phyloP scores from a whole-genome alignment of 2,329 filamentous ascomycete species.

The Rhynchosporium graminicola region DNA sequence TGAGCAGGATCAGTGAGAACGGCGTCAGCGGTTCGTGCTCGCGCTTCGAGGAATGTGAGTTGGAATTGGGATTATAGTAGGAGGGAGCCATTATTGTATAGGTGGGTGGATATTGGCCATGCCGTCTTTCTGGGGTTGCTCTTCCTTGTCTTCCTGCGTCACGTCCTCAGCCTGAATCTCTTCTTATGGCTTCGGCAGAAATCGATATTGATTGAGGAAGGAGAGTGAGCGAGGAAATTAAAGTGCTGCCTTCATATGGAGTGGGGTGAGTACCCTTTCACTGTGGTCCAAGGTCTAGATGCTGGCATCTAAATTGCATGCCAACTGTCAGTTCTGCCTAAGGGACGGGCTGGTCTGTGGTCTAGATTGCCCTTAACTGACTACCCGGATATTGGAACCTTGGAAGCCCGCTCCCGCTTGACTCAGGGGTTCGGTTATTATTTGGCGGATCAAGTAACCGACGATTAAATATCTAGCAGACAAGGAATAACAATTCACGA shows the following conservation, averaged over 20 bases:
- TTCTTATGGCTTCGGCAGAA: neutral
- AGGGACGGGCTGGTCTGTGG: neutral
- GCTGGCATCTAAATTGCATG: constrained; percentile 8
- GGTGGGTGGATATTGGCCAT: constrained; percentile 24
- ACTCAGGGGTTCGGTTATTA: constrained; percentile 3
- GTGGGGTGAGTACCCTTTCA: neutral
- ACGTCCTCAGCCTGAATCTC: neutral
- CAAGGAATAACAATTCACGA: neutral
- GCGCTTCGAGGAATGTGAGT: constrained; percentile 27
- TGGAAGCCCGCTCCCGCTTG: too few species aligned
- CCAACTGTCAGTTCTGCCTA: constrained; percentile 3
- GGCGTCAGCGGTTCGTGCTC: constrained; percentile 36
- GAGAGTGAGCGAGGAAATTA: neutral
- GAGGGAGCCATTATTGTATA: constrained; percentile 25
- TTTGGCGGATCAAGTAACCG: neutral
- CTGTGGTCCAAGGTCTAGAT: constrained; percentile 5
- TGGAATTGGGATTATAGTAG: constrained; percentile 30
- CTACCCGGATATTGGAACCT: neutral
- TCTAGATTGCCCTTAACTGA: neutral
- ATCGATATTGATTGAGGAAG: constrained; percentile 1
- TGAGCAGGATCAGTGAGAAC: constrained; percentile 32
- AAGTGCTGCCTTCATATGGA: constrained; percentile 1
- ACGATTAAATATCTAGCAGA: neutral
- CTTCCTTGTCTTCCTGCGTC: neutral
- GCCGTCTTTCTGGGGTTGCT: constrained; percentile 11